Evolutionary conservation across 2,329 filamentous ascomycete species (phyloP).

Genomic region (Phyllosticta citrichinensis): DNA sequence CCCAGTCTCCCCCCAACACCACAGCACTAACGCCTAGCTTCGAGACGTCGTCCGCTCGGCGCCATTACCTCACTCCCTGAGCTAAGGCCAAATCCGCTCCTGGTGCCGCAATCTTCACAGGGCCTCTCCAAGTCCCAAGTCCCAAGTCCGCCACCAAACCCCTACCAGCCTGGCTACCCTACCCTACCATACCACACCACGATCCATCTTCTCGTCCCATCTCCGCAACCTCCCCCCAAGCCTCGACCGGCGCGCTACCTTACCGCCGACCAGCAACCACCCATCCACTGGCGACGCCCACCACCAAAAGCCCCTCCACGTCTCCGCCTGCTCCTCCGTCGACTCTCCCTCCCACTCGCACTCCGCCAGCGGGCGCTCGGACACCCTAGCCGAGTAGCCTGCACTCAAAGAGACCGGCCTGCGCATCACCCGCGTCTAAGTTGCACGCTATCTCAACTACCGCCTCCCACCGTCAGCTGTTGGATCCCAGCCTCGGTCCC

Average conservation of each 20-base stretch:
- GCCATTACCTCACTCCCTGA: conserved; percentile 28
- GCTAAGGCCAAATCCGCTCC: conserved; percentile 21
- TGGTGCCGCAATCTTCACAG: conserved; percentile 28
- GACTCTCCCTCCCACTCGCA: not conserved
- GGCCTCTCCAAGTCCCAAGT: conserved; percentile 11
- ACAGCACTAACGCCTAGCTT: not conserved
- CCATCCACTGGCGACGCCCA: no score
- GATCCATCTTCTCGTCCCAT: no score
- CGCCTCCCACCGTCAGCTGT: conserved; percentile 20
- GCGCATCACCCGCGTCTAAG: conserved; percentile 41
- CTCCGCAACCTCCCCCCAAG: no score
- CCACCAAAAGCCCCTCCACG: not conserved
- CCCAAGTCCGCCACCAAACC: conserved; percentile 7
- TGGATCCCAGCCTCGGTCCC: conserved; percentile 14
- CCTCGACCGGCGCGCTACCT: no score
- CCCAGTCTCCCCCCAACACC: conserved; percentile 3
- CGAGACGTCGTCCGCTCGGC: conserved; percentile 9
- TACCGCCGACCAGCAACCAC: no score
- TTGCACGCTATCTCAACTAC: conserved; percentile 33
- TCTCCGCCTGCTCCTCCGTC: not conserved
- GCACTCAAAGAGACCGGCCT: conserved; percentile 30
- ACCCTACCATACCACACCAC: no score
- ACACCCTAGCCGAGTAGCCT: conserved; percentile 29
- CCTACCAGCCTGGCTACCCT: conserved; percentile 5
- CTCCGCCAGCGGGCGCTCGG: conserved; percentile 13